phyloP scores from a whole-genome alignment of 495 filamentous ascomycete genomes.

The Daldinia vernicosa region DNA sequence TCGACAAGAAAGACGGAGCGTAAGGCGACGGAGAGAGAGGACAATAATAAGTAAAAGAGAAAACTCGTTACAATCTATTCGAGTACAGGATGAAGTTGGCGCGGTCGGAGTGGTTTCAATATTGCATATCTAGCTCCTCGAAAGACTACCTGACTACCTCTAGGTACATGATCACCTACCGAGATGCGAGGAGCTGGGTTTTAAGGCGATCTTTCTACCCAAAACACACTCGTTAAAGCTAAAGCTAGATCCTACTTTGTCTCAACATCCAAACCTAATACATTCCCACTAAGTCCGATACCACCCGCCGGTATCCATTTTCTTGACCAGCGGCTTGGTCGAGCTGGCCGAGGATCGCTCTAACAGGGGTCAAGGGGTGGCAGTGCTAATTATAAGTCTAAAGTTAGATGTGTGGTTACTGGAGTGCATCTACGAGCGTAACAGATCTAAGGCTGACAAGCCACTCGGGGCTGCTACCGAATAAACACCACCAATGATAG shows the following conservation, averaged over 20 bases:
- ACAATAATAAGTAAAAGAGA: constrained; percentile 18
- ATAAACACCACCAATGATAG: constrained; percentile 4
- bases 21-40: background rate
- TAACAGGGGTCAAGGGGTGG: constrained; percentile 13
- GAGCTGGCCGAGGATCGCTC: constrained; percentile 14
- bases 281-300: constrained; percentile 5
- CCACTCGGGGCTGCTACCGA: constrained; percentile 27
- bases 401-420: constrained; percentile 13
- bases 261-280: background rate
- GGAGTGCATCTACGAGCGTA: too few relatives aligned
- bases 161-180: background rate
- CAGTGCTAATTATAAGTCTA: constrained; percentile 26
- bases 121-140: constrained; percentile 6
- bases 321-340: background rate
- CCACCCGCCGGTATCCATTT: constrained; percentile 2
- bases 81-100: constrained; percentile 5
- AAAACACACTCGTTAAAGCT: constrained; percentile 25
- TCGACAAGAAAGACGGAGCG: constrained; percentile 13
- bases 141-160: constrained; percentile 1
- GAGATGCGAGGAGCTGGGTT: background rate
- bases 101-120: constrained; percentile 5
- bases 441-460: constrained; percentile 28
- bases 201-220: constrained; percentile 19
- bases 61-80: constrained; percentile 7
- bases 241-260: constrained; percentile 28